A percentile compares a stretch with the other conserved stretches of the same genome.
Conservation (phyloP, 2,329 filamentous ascomycete species). For the Colletotrichum gloeosporioides region DNA sequence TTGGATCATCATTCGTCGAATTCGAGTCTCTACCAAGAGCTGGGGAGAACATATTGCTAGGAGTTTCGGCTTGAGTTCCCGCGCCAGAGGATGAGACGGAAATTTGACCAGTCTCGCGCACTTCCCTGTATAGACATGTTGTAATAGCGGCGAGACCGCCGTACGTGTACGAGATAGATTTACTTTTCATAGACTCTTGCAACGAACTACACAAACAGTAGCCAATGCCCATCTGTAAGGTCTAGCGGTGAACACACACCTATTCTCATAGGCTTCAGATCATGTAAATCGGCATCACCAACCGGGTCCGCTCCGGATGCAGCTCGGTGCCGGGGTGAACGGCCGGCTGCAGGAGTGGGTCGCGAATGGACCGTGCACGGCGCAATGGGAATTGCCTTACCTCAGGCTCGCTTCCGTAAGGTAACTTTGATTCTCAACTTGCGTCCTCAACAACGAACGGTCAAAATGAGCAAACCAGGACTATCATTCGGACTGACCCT, state of each 20-base stretch:
- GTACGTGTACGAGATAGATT: background rate
- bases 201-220: background rate
- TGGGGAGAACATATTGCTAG: constrained; percentile 23
- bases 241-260: background rate
- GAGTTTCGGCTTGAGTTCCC: constrained; percentile 21
- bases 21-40: constrained; percentile 25
- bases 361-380: background rate
- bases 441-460: background rate
- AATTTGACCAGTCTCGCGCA: background rate
- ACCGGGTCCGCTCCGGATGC: background rate
- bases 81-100: background rate
- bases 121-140: background rate
- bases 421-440: background rate
- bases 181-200: constrained; percentile 4
- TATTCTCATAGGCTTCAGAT: too few relatives aligned
- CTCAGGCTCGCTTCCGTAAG: background rate
- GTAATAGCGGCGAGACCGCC: background rate
- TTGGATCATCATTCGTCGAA: constrained; percentile 1
- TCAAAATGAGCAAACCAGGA: constrained; percentile 52
- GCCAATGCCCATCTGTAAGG: background rate
- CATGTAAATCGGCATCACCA: background rate
- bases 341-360: background rate
- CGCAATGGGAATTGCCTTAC: background rate
- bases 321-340: background rate
- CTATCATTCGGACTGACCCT: constrained; percentile 64